Evolutionary conservation across 345 rosid species (phyloP).

Genomic region (Linum lewisii): DNA sequence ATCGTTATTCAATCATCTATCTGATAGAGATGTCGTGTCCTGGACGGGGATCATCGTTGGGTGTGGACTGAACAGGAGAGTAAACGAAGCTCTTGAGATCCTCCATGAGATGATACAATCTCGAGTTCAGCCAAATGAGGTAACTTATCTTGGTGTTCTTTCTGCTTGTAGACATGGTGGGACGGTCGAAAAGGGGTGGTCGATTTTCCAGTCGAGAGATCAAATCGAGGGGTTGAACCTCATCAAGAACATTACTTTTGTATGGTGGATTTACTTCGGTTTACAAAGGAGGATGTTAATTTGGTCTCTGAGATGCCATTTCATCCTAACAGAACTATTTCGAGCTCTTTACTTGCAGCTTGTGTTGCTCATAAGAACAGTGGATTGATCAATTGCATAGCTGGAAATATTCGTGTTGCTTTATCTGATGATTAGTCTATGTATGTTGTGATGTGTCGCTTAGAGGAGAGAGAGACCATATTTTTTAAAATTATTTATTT

Average conservation of each 20-base stretch:
- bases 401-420: conserved; percentile 29
- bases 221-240: conserved; percentile 41
- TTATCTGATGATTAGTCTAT: conserved; percentile 42
- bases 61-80: conserved; percentile 66
- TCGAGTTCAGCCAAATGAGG: conserved; percentile 56
- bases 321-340: conserved; percentile 56
- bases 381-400: conserved; percentile 13
- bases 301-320: conserved; percentile 49
- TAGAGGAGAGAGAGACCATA: no score
- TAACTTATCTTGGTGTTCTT: conserved; percentile 59
- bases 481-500: no score
- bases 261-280: conserved; percentile 54
- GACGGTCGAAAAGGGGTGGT: conserved; percentile 42
- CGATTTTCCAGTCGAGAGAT: conserved; percentile 34
- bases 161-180: conserved; percentile 69
- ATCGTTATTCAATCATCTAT: conserved; percentile 29
- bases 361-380: conserved; percentile 50
- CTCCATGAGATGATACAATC: conserved; percentile 41
- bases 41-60: conserved; percentile 71
- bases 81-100: conserved; percentile 37
- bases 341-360: conserved; percentile 55
- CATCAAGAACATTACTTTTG: conserved; percentile 60
- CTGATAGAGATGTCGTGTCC: conserved; percentile 46
- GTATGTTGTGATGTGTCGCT: conserved; percentile 53
- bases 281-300: conserved; percentile 35